A percentile compares a stretch with the other conserved stretches of the same genome.
These are phyloP conservation scores for Neofusicoccum kwambonambiense DNA, from an alignment of 2,329 filamentous ascomycete species.

Conservation along the genomic window DNA sequence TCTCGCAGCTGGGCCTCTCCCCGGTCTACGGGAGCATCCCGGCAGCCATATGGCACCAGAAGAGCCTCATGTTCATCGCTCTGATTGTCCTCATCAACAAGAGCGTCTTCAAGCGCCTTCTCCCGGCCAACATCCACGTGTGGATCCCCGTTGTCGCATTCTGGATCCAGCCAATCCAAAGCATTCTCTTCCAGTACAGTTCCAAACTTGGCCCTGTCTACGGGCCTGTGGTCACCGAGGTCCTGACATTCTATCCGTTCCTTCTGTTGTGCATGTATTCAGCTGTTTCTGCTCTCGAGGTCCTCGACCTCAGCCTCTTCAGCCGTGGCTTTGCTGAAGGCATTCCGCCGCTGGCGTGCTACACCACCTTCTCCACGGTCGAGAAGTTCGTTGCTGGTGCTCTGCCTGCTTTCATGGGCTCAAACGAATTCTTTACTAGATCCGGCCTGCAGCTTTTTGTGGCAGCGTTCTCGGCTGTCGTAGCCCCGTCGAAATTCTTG, in stretches of 20 bases:
- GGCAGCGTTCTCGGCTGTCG: slow-evolving; percentile 61
- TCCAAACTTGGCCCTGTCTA: slow-evolving; percentile 62
- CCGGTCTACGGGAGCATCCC: slow-evolving; percentile 89
- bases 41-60: slow-evolving; percentile 67
- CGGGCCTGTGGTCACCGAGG: slow-evolving; percentile 75
- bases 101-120: slow-evolving; percentile 53
- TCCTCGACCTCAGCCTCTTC: slow-evolving; percentile 55
- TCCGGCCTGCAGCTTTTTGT: slow-evolving; percentile 70
- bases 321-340: slow-evolving; percentile 58
- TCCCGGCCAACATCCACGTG: slow-evolving; percentile 46
- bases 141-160: slow-evolving; percentile 72
- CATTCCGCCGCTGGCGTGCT: slow-evolving; percentile 63
- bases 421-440: slow-evolving; percentile 64
- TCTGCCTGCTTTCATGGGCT: slow-evolving; percentile 57
- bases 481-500: slow-evolving; percentile 68
- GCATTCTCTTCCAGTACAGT: slow-evolving; percentile 67
- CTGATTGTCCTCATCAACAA: slow-evolving; percentile 73
- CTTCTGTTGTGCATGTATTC: slow-evolving; percentile 41
- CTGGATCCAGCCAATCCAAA: slow-evolving; percentile 72
- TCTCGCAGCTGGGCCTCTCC: slow-evolving; percentile 73
- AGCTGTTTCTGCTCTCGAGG: slow-evolving; percentile 57
- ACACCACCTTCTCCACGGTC: slow-evolving; percentile 58
- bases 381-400: slow-evolving; percentile 43
- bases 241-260: slow-evolving; percentile 63
- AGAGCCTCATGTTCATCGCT: slow-evolving; percentile 63